Conservation (phyloP, 176 grass and related monocot genomes). For the Puya raimondii region DNA sequence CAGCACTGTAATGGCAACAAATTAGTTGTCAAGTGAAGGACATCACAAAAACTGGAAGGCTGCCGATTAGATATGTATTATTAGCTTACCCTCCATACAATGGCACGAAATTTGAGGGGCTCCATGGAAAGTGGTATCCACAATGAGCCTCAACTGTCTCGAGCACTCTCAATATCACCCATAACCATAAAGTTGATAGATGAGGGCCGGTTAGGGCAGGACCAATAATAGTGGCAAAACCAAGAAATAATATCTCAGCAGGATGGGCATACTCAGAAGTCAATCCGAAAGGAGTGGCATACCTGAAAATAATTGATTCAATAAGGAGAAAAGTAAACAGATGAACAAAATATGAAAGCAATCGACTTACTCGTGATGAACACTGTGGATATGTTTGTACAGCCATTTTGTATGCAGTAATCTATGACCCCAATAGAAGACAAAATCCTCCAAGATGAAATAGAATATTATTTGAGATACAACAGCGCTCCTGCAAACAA, state of each 20-base stretch:
- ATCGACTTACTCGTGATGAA: conserved; percentile 66
- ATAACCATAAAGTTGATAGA: conserved; percentile 78
- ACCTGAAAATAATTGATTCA: conserved; percentile 28
- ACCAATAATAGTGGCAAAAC: conserved; percentile 70
- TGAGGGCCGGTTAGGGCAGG: conserved; percentile 90
- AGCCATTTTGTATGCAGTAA: conserved; percentile 89
- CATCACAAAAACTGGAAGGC: neutral
- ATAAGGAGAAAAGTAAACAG: neutral
- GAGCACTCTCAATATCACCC: conserved; percentile 78
- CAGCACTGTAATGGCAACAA: neutral
- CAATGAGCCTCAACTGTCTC: conserved; percentile 94
- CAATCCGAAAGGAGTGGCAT: conserved; percentile 85
- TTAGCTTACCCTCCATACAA: conserved; percentile 79
- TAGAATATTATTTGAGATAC: conserved; percentile 80
- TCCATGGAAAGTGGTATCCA: conserved; percentile 89
- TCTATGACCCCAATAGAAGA: conserved; percentile 94
- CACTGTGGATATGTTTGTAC: conserved; percentile 80
- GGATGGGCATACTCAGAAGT: conserved; percentile 93
- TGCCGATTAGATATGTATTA: neutral
- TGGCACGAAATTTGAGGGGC: conserved; percentile 88
- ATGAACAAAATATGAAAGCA: conserved; percentile 10
- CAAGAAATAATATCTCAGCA: conserved; percentile 88
- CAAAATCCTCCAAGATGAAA: conserved; percentile 91
- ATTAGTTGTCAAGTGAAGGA: neutral
- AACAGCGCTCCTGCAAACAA: conserved; percentile 42